Evolutionary conservation across 805 yeast species (phyloP).

Genomic region (Teunomyces tritomae): DNA sequence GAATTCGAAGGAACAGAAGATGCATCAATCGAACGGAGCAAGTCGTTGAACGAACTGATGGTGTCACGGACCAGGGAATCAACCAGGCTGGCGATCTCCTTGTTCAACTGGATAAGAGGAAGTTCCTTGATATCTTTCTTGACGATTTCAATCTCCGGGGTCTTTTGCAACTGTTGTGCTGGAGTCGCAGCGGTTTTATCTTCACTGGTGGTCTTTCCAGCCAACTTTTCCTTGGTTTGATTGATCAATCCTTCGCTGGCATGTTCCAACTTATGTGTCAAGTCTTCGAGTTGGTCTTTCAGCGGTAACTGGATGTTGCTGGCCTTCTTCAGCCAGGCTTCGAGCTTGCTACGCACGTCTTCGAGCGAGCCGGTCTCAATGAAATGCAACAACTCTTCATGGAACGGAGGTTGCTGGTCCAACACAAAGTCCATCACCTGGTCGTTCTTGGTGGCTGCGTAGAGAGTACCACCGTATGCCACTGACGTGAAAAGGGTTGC

Average conservation of each 20-base stretch:
- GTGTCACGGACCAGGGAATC: constrained; percentile 36
- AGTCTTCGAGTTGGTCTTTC: constrained; percentile 28
- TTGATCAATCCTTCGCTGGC: constrained; percentile 33
- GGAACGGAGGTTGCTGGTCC: constrained; percentile 42
- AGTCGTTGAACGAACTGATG: constrained; percentile 37
- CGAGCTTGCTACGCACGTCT: constrained; percentile 24
- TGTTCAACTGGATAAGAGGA: constrained; percentile 30
- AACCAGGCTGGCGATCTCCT: constrained; percentile 18
- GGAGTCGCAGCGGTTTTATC: constrained; percentile 24
- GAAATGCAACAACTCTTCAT: constrained; percentile 38
- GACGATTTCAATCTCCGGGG: constrained; percentile 36
- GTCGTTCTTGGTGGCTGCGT: constrained; percentile 42
- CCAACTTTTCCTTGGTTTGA: constrained; percentile 35
- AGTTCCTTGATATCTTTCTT: constrained; percentile 28
- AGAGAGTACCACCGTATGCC: constrained; percentile 39
- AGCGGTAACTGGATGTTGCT: constrained; percentile 27
- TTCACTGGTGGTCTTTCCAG: constrained; percentile 1
- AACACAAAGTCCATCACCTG: constrained; percentile 44
- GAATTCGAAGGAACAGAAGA: constrained; percentile 22
- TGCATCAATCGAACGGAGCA: constrained; percentile 35
- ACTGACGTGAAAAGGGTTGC: constrained; percentile 26
- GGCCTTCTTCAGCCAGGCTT: constrained; percentile 14
- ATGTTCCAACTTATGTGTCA: constrained; percentile 31
- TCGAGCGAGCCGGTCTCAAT: constrained; percentile 36
- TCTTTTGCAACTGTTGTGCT: constrained; percentile 41